Evolutionary conservation across 2,329 filamentous ascomycete species (phyloP), one percentile per base, ranked within the genome.

Genomic region (Aspergillus aculeatus): DNA sequence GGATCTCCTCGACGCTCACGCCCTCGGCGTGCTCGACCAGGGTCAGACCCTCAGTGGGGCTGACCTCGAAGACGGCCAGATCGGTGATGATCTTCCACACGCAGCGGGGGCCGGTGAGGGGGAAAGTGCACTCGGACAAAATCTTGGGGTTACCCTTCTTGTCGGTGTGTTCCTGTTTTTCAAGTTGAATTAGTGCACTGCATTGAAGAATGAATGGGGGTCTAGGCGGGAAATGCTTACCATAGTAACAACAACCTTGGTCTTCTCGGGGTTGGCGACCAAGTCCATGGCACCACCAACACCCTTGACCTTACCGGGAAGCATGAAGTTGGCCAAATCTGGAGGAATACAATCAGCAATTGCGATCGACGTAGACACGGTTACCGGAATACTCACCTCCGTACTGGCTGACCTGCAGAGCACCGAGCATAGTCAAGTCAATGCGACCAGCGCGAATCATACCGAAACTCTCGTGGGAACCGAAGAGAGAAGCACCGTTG

Each of bases 361-460:
- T 47, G 50, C 23, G 24, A 16, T 26, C 29, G 38, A 48, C 1
- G 14, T 23, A 4, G 44, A 31, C 21, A 56, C 11, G 24, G 24
- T 16, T 12, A 21, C 32, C n/a, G 5, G 29, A 23, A 12, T 10
- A 65, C 69, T 32, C 67, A 70, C 69, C 69, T 63, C 91, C 91
- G 12, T 83, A 81, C 1, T 90, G 89, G 66, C 86, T 89, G 41
- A 95, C 91, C 77, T 96, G 90, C 69, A 94, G 86, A 5, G 90
- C 89, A 23, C 91, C 91, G 1, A 96, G 84, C 74, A 96, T 92
- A 1, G 89, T 92, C 16, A 96, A 86, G 71, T 96, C 88, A 61
- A 96, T 87, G 68, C 92, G 90, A 0, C 91, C 91, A 60, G 90
- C 89, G 48, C 91, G 86, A 69, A 96, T 96, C 91, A 95, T 95